Evolutionary conservation across 257 asterid species (phyloP), one percentile per base, ranked within the genome.

Genomic region (Penstemon barbatus): DNA sequence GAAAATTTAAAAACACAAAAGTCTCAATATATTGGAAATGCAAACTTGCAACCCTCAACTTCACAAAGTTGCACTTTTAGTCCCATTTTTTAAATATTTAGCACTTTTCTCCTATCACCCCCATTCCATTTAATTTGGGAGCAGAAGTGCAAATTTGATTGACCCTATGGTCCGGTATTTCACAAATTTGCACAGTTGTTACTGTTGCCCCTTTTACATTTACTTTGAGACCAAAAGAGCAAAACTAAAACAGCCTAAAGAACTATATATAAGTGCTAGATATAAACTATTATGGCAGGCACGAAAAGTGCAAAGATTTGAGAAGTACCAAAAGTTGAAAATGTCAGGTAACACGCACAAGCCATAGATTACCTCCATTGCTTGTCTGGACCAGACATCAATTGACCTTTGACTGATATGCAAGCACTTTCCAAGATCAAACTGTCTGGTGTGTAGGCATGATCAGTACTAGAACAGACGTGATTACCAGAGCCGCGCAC

Each of bases 301-400:
- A 25, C 33, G 2, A 25, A 25, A 25, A 25, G 33, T 25, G 33
- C 33, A 25, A 25, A 25, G 33, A 25, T 25, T 25, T 25, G 33
- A 25, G 33, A 25, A 25, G 33, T 25, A 25, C 33, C 33, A 25
- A 25, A 25, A 25, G 10, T 39, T 37, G 8, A 65, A 44, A 48
- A 45, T 37, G 55, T 63, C 44, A 68, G 11, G 19, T 25, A 1
- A 39, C 49, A 36, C 36, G 76, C 53, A 52, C 10, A 42, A 44
- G 63, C 71, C 61, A 38, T 37, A 13, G 15, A 11, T 15, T 81
- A 90, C 97, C 96, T 83, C 52, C 57, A 45, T 41, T 56, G 66
- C 52, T 72, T 55, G 57, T 71, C 64, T 51, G 80, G 38, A 71
- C 54, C 69, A 72, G 74, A 46, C 73, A 45, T 66, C 37, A 61